Percentiles rank a stretch among this genome's conserved stretches.
Evolutionary conservation across 1,139 yeast species (phyloP).

Genomic region (Hemisphaericaspora subhashii): DNA sequence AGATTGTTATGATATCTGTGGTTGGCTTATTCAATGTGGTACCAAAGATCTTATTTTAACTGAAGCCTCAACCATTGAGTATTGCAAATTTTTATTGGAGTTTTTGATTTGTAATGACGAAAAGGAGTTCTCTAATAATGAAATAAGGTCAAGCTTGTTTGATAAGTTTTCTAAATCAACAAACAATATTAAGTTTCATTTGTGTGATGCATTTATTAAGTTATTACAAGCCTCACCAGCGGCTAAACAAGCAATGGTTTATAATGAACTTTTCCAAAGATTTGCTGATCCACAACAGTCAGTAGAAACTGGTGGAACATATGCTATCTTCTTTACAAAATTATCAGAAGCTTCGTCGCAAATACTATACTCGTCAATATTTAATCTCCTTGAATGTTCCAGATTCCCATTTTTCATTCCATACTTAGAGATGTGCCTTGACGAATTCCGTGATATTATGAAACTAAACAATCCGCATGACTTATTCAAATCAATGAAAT

Average conservation of each 20-base stretch:
- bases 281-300: constrained; percentile 37
- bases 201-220: constrained; percentile 6
- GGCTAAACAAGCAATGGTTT: constrained; percentile 26
- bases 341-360: constrained; percentile 31
- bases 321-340: constrained; percentile 32
- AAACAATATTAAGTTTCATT: constrained; percentile 16
- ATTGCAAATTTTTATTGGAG: constrained; percentile 20
- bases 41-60: constrained; percentile 27
- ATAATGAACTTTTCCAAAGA: constrained; percentile 27
- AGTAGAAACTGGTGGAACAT: constrained; percentile 41
- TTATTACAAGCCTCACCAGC: constrained; percentile 3
- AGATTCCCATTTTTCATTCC: constrained; percentile 30
- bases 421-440: constrained; percentile 29
- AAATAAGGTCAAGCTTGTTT: constrained; percentile 6
- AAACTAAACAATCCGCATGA: constrained; percentile 15
- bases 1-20: constrained; percentile 36
- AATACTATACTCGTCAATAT: constrained; percentile 32
- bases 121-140: constrained; percentile 5
- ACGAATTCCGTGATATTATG: constrained; percentile 19
- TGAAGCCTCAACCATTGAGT: constrained; percentile 20
- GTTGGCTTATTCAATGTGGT: constrained; percentile 34
- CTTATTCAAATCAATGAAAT: constrained; percentile 28
- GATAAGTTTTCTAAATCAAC: constrained; percentile 15
- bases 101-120: constrained; percentile 14
- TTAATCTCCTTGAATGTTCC: constrained; percentile 44